Conservation (phyloP, 352 stramenopile species). For the Phytophthora podocarpi region DNA sequence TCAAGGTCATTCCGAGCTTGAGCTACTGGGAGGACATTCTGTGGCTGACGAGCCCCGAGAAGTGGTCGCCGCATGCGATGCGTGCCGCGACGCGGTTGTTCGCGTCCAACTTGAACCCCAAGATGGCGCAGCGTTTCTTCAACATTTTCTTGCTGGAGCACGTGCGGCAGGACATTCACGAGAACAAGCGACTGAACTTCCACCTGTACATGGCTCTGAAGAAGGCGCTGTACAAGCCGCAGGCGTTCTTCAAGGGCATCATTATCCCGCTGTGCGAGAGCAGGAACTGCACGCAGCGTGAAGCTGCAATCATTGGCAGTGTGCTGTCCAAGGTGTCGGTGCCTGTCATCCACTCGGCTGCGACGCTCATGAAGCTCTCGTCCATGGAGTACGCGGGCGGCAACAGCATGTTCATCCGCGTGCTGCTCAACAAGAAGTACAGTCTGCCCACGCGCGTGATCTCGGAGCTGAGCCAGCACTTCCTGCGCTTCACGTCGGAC, state of each 20-base stretch:
- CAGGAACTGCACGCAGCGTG: constrained; percentile 95
- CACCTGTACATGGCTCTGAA: constrained; percentile 99
- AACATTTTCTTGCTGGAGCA: constrained; percentile 98
- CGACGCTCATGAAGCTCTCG: constrained; percentile 98
- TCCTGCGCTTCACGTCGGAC: constrained; percentile 92
- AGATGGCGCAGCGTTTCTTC: constrained; percentile 99
- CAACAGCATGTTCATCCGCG: constrained; percentile 98
- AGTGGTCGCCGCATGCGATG: constrained; percentile 99
- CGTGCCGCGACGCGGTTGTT: constrained; percentile 98
- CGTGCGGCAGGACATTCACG: constrained; percentile 96
- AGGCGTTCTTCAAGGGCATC: constrained; percentile 99
- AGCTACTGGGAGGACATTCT: constrained; percentile 99
- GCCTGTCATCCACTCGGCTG: constrained; percentile 98
- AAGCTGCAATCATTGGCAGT: constrained; percentile 98
- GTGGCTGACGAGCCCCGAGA: constrained; percentile 97
- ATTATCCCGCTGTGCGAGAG: constrained; percentile 97
- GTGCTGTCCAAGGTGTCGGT: constrained; percentile 98
- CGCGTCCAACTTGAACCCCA: constrained; percentile 99
- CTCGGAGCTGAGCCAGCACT: constrained; percentile 95
- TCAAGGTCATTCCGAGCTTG: constrained; percentile 99
- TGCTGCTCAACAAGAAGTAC: constrained; percentile 99
- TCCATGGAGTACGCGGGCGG: constrained; percentile 96
- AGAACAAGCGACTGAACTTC: constrained; percentile 99
- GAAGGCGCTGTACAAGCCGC: constrained; percentile 99
- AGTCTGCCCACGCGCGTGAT: constrained; percentile 97